Evolutionary conservation across 768 basidiomycete genomes (phyloP).

Genomic region (Panaeolus papilionaceus): DNA sequence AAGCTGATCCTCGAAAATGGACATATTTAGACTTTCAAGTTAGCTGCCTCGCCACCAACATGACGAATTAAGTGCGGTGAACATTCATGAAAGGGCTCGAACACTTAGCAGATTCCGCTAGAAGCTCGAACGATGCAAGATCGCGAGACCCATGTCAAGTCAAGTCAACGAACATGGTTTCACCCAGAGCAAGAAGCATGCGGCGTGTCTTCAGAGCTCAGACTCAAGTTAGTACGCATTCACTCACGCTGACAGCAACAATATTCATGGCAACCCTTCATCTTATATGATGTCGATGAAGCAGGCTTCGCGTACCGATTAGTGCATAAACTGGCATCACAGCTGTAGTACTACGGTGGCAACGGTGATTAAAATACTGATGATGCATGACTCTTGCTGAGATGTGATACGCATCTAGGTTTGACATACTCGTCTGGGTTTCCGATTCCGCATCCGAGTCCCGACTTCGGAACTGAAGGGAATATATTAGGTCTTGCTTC

Average conservation of each 20-base stretch:
- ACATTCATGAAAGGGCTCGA: background rate
- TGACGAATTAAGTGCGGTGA: background rate
- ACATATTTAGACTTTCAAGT: background rate
- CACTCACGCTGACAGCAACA: constrained; percentile 9
- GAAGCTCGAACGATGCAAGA: constrained; percentile 1
- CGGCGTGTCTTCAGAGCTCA: constrained; percentile 7
- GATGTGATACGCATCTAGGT: constrained; percentile 3
- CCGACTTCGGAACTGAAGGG: constrained; percentile 13
- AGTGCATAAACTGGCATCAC: constrained; percentile 7
- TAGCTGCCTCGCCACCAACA: constrained; percentile 5
- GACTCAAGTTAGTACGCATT: background rate
- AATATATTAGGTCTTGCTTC: constrained; percentile 9
- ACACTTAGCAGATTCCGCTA: constrained; percentile 10
- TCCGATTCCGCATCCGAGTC: constrained; percentile 14
- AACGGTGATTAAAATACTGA: background rate
- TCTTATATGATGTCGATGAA: constrained; percentile 5
- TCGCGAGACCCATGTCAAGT: background rate
- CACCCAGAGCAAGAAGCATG: background rate
- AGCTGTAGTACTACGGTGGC: constrained; percentile 8
- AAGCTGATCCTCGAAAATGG: constrained; percentile 6
- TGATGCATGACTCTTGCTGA: background rate
- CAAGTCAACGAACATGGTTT: background rate
- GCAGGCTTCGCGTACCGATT: background rate
- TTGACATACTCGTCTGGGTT: background rate
- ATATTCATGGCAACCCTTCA: constrained; percentile 12